Conservation (phyloP, 2,329 filamentous ascomycete genomes). For the Knufia petricola region DNA sequence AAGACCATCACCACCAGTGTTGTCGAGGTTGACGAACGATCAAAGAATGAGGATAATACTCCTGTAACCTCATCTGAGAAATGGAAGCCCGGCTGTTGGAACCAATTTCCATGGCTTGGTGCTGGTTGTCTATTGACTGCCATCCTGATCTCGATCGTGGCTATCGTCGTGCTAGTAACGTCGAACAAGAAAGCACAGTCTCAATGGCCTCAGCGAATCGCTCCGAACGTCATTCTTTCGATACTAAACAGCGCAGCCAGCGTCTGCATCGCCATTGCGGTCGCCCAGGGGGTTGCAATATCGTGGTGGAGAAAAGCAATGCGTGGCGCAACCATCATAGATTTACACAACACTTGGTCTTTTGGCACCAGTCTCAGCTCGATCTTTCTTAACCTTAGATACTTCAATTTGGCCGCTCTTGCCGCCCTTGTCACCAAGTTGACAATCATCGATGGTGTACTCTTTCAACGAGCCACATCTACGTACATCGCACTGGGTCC, state of each 20-base stretch:
- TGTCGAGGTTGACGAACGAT: no score
- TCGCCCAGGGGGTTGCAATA: conserved; percentile 9
- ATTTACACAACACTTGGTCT: conserved; percentile 11
- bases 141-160: background rate
- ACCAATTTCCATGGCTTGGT: background rate
- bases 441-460: conserved; percentile 11
- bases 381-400: conserved; percentile 1
- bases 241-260: background rate
- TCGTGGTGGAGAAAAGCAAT: conserved; percentile 12
- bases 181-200: background rate
- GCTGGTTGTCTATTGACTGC: background rate
- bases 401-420: conserved; percentile 10
- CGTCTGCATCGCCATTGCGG: conserved; percentile 2
- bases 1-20: no score
- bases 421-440: conserved; percentile 8
- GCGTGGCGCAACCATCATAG: conserved; percentile 10
- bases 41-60: no score
- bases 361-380: background rate
- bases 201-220: background rate
- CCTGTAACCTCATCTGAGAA: no score
- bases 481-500: background rate
- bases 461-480: conserved; percentile 10
- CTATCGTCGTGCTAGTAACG: background rate
- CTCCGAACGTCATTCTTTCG: conserved; percentile 8
- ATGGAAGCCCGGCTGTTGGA: no score